A percentile compares a stretch with the other conserved stretches of the same genome.
Evolutionary conservation across 441 rosid species (phyloP).

Genomic region (Pelargonium cotyledonis): DNA sequence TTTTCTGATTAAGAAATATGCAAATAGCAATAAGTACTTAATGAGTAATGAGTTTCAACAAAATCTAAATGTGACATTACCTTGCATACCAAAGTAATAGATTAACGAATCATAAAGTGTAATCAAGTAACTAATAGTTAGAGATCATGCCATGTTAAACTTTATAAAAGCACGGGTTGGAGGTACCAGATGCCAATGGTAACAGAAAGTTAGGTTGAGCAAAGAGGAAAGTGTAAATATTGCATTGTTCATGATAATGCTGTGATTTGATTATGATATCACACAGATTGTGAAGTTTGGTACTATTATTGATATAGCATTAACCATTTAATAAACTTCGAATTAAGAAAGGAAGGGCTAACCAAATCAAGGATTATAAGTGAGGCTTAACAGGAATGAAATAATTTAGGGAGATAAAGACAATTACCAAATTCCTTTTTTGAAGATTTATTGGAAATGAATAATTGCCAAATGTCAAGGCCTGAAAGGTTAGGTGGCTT

Average conservation of each 20-base stretch:
- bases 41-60: no score
- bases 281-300: neutral
- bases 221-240: neutral
- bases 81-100: no score
- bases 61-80: no score
- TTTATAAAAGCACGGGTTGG: no score
- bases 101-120: no score
- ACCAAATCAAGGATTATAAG: neutral
- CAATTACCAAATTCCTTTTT: neutral
- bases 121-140: no score
- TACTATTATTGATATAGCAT: neutral
- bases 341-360: neutral
- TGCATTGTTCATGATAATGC: neutral
- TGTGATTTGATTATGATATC: neutral
- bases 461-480: slow-evolving; percentile 4
- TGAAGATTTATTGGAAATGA: neutral
- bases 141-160: no score
- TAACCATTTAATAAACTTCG: neutral
- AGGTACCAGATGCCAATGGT: neutral
- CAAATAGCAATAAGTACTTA: no score
- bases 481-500: neutral
- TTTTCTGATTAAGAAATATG: no score
- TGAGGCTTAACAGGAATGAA: neutral
- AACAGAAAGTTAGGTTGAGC: neutral
- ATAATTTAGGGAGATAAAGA: neutral